Base-by-base conservation (phyloP, 2,329 filamentous ascomycete genomes). In the Paecilomyces sp. region DNA sequence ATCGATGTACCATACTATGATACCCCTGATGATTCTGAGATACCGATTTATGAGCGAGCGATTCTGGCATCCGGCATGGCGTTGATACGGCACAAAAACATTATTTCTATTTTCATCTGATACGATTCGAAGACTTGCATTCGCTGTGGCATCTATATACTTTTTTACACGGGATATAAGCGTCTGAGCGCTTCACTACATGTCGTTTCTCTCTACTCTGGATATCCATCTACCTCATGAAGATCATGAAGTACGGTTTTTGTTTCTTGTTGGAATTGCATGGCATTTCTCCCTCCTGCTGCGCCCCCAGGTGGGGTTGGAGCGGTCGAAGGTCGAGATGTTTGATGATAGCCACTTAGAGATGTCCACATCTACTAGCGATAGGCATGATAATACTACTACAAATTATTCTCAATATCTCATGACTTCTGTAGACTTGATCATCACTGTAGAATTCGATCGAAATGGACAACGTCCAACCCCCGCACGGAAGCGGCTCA, bases 1-100 rank as follows among this genome's bases (percentile, higher is more conserved):
- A 53, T 55, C 41, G 54, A 60, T 60, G 55, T 67, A 57, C 55
- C 55, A 57, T 57, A 57, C n/a, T 28, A 28, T 57, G 55, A 57
- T 57, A 57, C 55, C 55, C 55, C 55, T 34, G 55, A 57, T 57
- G 55, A 57, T 57, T 53, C 51, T 53, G 51, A 53, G 22, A 47
- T 47, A 18, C 51, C 13, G 51, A 53, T 53, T 53, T 25, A 30
- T n/a, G 22, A 53, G 51, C 51, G 51, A 53, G 51, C n/a, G 25
- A 53, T 53, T 22, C 51, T 13, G n/a, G 51, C 51, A 53, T 53
- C 28, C n/a, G 11, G 24, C 28, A 30, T 30, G 51, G 51, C 28
- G 51, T 53, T 53, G 51, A 30, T 15, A 30, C 22, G 51, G 51
- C 24, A 53, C 51, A 53, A 53, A 53, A 30, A 25, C 11, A 15